Conservation (phyloP, 805 yeast species). For the Wickerhamomyces chambardii region DNA sequence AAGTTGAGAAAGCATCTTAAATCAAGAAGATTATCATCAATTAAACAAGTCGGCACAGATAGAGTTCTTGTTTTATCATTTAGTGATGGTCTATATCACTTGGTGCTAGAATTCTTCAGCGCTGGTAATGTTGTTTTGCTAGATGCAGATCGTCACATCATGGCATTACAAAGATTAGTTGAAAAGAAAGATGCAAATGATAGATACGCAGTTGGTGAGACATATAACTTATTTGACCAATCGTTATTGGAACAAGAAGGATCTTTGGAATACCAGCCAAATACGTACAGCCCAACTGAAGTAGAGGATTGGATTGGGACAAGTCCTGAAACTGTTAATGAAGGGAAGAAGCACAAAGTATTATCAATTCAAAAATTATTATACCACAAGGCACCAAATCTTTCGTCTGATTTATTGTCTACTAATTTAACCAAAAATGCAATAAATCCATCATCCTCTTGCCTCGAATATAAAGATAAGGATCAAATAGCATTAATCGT, state of each 20-base stretch:
- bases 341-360: slow-evolving; percentile 32
- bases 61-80: slow-evolving; percentile 80
- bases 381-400: slow-evolving; percentile 58
- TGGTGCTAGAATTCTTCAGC: slow-evolving; percentile 88
- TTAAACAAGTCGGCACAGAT: slow-evolving; percentile 72
- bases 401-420: slow-evolving; percentile 73
- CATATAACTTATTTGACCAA: slow-evolving; percentile 52
- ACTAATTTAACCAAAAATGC: slow-evolving; percentile 38
- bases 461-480: slow-evolving; percentile 18
- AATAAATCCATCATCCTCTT: slow-evolving; percentile 35
- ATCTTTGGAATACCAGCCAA: slow-evolving; percentile 1
- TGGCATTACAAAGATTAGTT: slow-evolving; percentile 73
- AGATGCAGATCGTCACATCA: slow-evolving; percentile 57
- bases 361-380: slow-evolving; percentile 62
- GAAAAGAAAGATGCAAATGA: slow-evolving; percentile 59
- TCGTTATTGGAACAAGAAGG: slow-evolving; percentile 27
- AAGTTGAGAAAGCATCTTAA: slow-evolving; percentile 84
- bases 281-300: slow-evolving; percentile 5
- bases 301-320: slow-evolving; percentile 19
- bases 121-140: slow-evolving; percentile 86
- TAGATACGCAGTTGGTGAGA: slow-evolving; percentile 67
- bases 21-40: slow-evolving; percentile 62
- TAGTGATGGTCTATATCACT: slow-evolving; percentile 68
- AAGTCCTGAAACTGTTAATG: slow-evolving; percentile 10
- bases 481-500: slow-evolving; percentile 25